A percentile compares a stretch with the other conserved stretches of the same genome.
Evolutionary conservation across 331 rosid species (phyloP).

Genomic region (Malus hybrid): DNA sequence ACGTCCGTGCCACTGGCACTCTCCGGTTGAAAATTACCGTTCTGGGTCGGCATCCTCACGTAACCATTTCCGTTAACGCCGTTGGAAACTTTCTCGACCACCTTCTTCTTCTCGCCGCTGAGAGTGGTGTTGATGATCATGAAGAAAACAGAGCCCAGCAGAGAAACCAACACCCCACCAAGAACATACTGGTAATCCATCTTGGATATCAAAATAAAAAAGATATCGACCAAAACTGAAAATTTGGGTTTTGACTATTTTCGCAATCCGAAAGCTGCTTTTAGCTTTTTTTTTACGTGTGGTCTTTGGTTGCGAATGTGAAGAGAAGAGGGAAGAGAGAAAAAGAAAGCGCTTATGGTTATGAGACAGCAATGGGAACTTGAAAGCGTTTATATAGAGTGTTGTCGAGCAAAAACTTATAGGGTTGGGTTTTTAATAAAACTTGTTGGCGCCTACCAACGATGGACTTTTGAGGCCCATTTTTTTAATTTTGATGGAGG

Average conservation of each 20-base stretch:
- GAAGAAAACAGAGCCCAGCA: slow-evolving; percentile 30
- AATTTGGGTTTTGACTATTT: not conserved
- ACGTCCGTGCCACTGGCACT: slow-evolving; percentile 25
- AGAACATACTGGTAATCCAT: slow-evolving; percentile 40
- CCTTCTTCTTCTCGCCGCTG: slow-evolving; percentile 9
- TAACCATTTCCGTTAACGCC: slow-evolving; percentile 3
- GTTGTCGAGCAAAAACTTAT: not conserved
- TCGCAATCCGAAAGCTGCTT: not conserved
- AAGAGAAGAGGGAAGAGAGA: not conserved
- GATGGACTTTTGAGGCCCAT: not conserved
- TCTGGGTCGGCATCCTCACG: slow-evolving; percentile 3
- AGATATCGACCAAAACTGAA: not conserved
- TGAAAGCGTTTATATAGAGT: not conserved
- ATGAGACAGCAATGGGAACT: not conserved
- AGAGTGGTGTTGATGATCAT: slow-evolving; percentile 6
- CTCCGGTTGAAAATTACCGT: slow-evolving; percentile 12
- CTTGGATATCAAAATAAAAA: not conserved
- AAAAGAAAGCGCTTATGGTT: not conserved
- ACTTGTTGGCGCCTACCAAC: not conserved
- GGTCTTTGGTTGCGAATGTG: not conserved
- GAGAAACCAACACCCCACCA: slow-evolving; percentile 38
- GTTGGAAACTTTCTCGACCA: not conserved
- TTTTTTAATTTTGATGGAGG: not conserved
- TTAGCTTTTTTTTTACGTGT: not conserved
- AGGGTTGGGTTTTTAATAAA: not conserved